Base-by-base conservation (phyloP, 164 flowering plant species). In the Santalum album region DNA sequence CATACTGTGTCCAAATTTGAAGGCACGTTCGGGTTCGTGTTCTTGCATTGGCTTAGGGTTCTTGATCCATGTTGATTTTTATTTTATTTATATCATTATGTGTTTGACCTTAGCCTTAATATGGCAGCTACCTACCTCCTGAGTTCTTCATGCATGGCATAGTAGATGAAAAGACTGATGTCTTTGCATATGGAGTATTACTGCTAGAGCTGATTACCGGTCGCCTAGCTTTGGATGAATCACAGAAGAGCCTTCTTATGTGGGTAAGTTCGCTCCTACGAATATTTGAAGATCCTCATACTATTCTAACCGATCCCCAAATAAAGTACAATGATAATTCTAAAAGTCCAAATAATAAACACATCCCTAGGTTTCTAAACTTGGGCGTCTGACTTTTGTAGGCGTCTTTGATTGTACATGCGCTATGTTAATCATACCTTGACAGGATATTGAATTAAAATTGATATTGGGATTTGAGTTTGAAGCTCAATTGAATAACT, bases 101-200 rank as follows among this genome's bases (percentile, higher is more conserved):
- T 20, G 6, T 17, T 44, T 44, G 48, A 44, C 17, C 16, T 20
- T 44, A 7, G 23, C 7, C 50, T 57, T 25, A n/a, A 40, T 49
- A 46, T 67, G 54, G 35, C 84, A 92, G 99, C 29, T 92, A 89
- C 58, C 82, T 92, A 58, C 91, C 99, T 59, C 99, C 99, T 1
- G 99, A 92, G 77, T 82, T 75, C 70, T 80, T 84, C 75, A 75
- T 87, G 90, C 85, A 92, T 59, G 99, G 99, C 11, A 78, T 79
- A 46, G 91, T 89, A 3, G 95, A 92, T 63, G 99, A 92, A 27
- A 92, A 88, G 63, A 92, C 96, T 1, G 99, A 92, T 67, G 88
- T 92, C 15, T 92, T 71, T 67, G 80, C 96, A 25, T 89, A 61
- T 45, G 98, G 98, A 14, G 95, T 92, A 1, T 74, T 92, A 6